Base-by-base conservation (phyloP, 2,329 filamentous ascomycete genomes). In the Fusarium redolens region DNA sequence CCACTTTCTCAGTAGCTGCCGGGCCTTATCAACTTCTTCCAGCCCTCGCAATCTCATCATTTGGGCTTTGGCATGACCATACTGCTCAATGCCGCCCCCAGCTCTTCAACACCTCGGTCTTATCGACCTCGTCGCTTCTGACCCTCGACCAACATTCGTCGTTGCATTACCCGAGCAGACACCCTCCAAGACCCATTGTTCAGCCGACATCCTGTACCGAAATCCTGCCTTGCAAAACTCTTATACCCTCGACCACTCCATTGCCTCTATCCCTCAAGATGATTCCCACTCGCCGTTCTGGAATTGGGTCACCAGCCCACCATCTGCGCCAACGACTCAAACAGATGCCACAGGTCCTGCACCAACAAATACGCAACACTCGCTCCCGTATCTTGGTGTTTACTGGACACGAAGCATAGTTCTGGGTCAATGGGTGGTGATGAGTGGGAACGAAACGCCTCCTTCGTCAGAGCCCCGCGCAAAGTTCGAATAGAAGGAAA, bases 141-240 rank as follows among this genome's bases (percentile, higher is more conserved):
- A 85, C 65, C 82, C 82, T 35, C 80, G 84, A 60, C 82, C 84
- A 58, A 82, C 82, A 47, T 85, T 85, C 48, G 78, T 85, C 61
- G 80, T 82, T 51, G 77, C 76, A 35, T 57, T 73, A 13, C 52
- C 68, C 30, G 60, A 74, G 12, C 56, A 65, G 44, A 25, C 45
- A 11, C 17, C 72, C 28, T 45, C 59, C 25, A 64, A 70, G 38
- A 40, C 37, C 31, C 13, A 43, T 13, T 66, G 65, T 14, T 56
- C 67, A 40, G 44, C 72, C 56, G 60, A 71, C 35, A 77, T 81
- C 48, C 75, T 80, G 28, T 84, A 85, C 73, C 78, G 78, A 63
- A 85, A 85, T 63, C 79, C 81, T 47, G 79, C 81, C n/a, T 75
- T 84, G 5, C 69, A 74, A 28, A 65, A 73, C 38, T 78, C 79